Conservation (phyloP, 176 grass and related monocot species). For the Cocos nucifera region DNA sequence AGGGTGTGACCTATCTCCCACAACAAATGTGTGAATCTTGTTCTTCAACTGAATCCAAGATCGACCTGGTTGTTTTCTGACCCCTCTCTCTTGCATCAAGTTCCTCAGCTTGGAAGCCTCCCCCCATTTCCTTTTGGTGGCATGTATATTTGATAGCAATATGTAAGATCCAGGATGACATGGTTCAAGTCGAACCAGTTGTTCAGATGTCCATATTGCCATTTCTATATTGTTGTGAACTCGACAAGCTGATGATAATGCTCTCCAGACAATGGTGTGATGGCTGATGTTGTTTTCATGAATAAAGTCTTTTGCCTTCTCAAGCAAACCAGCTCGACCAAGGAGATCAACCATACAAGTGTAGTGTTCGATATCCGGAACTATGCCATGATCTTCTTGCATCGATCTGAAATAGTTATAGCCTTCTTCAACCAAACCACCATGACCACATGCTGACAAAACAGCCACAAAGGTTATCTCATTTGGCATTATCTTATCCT, state of each 20-base stretch:
- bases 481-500: constrained; percentile 38
- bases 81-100: constrained; percentile 38
- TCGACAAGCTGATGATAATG: constrained; percentile 47
- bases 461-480: constrained; percentile 36
- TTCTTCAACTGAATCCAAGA: constrained; percentile 67
- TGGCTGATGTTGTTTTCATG: constrained; percentile 34
- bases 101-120: constrained; percentile 42
- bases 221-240: constrained; percentile 47
- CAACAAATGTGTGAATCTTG: constrained; percentile 34
- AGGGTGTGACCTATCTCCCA: constrained; percentile 29
- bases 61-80: constrained; percentile 40
- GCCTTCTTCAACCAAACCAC: constrained; percentile 34
- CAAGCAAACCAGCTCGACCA: constrained; percentile 39
- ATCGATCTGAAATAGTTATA: constrained; percentile 34
- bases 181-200: constrained; percentile 40
- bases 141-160: constrained; percentile 64
- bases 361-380: constrained; percentile 44
- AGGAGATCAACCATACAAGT: constrained; percentile 75
- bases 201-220: constrained; percentile 36
- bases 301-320: constrained; percentile 44
- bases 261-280: constrained; percentile 48
- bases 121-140: constrained; percentile 44
- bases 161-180: constrained; percentile 50
- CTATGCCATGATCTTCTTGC: constrained; percentile 39
- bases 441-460: constrained; percentile 51